Base-by-base conservation (phyloP, 331 rosid species). In the Saraca asoca region DNA sequence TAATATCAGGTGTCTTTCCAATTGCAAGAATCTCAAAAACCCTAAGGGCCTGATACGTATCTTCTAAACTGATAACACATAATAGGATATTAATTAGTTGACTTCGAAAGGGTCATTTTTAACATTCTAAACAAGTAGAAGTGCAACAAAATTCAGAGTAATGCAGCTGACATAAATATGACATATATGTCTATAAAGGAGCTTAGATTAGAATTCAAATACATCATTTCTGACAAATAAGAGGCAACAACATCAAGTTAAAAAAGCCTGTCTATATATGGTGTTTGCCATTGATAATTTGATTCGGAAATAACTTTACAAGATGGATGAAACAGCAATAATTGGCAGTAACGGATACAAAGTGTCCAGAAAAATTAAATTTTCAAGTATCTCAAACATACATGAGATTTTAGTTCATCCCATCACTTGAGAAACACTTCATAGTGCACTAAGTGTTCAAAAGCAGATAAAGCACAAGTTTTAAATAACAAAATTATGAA, bases 11-110 rank as follows among this genome's bases (percentile, higher is more conserved):
- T 78, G 78, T 85, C 59, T 90, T 84, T 56, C 79, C 72, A 5
- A 88, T 77, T 35, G 79, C 83, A 10, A 94, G 99, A 71, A 90
- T 75, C 73, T 88, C 88, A 72, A 84, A 84, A 29, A 90, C 83
- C 71, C 88, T 85, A 5, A 88, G 48, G 12, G 89, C 95, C 80
- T 88, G 95, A 39, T 86, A 85, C 18, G 95, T 75, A 64, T 86
- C 89, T 78, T 94, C 96, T 44, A 90, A 70, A 82, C 99, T 94
- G 95, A 61, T 33, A 58, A 72, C 35, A 72, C 2, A 31, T 29
- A 10, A 65, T 38, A 49, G 38, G 9, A 70, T 51, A 63, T 12
- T 41, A 62, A 58, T 79, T 31, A 58, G 69, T 73, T 62, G 63
- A 43, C 45, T 56, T n/a, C 17, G 51, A 39, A 17, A 46, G 34